Percentiles rank a stretch among this genome's conserved stretches.
These are phyloP conservation scores for Pichia sp. DNA, from an alignment of 1,139 yeast genomes.

Conservation along the genomic window DNA sequence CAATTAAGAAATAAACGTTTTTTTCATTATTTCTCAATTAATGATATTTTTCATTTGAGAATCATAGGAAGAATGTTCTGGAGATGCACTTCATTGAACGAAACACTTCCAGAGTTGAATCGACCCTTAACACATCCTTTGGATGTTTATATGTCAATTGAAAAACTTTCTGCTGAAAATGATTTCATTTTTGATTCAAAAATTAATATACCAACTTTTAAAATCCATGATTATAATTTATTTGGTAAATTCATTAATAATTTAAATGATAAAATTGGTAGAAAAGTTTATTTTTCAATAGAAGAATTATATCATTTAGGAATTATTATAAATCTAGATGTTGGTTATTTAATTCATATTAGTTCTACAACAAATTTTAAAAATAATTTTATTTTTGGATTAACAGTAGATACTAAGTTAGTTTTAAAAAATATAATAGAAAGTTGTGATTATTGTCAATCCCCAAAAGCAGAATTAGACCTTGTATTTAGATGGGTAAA, in stretches of 20 bases:
- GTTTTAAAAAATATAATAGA: slow-evolving; percentile 1
- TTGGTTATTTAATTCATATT: slow-evolving; percentile 12
- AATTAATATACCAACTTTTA: neutral
- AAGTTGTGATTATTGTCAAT: slow-evolving; percentile 3
- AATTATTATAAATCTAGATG: slow-evolving; percentile 13
- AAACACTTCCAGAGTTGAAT: too few relatives aligned
- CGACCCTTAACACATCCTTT: slow-evolving; percentile 4
- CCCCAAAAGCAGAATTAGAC: neutral
- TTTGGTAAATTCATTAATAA: slow-evolving; percentile 2
- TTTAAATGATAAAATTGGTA: slow-evolving; percentile 7
- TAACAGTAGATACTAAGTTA: slow-evolving; percentile 3
- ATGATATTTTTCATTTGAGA: too few relatives aligned
- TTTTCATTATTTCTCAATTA: too few relatives aligned
- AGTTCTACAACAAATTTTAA: slow-evolving; percentile 2
- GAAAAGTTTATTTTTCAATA: slow-evolving; percentile 6
- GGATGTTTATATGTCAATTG: slow-evolving; percentile 3
- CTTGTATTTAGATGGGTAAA: slow-evolving; percentile 4
- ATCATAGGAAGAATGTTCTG: too few relatives aligned
- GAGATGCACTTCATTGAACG: too few relatives aligned
- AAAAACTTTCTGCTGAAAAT: neutral
- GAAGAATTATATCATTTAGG: slow-evolving; percentile 6
- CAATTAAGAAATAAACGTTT: too few relatives aligned
- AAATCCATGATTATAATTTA: neutral
- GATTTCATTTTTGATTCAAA: neutral
- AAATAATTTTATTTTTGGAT: slow-evolving; percentile 4